Conservation (phyloP, 257 asterid genomes). For the Gardenia jasminoides region DNA sequence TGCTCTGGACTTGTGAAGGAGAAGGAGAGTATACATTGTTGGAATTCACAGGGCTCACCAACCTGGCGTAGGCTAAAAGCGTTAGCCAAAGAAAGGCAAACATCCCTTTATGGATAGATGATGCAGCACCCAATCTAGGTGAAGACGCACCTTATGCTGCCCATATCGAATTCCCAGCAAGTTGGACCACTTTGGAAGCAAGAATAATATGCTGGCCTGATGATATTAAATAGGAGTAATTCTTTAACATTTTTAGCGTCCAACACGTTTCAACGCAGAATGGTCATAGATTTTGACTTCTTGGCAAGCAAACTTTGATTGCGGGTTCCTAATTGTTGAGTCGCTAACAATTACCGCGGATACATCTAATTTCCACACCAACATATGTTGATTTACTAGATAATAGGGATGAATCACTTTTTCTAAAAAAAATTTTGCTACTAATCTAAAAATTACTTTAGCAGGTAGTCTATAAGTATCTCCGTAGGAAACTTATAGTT, state of each 20-base stretch:
- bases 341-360: neutral
- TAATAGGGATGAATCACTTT: no score
- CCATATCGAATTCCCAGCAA: neutral
- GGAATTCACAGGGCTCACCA: slow-evolving; percentile 21
- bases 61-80: slow-evolving; percentile 35
- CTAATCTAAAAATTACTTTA: no score
- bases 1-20: slow-evolving; percentile 25
- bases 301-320: neutral
- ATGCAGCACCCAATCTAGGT: neutral
- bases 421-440: no score
- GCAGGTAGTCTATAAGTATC: no score
- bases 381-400: no score
- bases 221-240: neutral
- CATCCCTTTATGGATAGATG: slow-evolving; percentile 29
- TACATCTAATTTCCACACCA: no score
- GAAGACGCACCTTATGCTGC: neutral
- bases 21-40: neutral
- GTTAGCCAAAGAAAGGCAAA: slow-evolving; percentile 35
- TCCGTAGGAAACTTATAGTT: no score
- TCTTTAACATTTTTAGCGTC: neutral
- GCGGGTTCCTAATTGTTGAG: neutral
- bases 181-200: slow-evolving; percentile 2
- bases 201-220: neutral
- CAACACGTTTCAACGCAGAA: neutral
- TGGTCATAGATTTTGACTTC: neutral